Conservation (phyloP, 805 yeast genomes). For the Phaffomyces antillensis region DNA sequence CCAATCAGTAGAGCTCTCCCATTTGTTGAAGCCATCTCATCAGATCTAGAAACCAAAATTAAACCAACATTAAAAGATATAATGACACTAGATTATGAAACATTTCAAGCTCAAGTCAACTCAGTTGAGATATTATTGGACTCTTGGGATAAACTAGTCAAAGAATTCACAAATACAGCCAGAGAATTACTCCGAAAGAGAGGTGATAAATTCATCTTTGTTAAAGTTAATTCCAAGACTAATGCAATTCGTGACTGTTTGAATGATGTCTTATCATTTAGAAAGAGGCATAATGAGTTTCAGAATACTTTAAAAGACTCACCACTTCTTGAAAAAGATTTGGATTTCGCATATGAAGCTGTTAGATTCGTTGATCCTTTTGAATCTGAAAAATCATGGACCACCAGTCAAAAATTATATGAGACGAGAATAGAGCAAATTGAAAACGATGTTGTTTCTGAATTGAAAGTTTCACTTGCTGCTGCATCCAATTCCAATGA, state of each 20-base stretch:
- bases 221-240: slow-evolving; percentile 47
- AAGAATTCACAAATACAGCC: slow-evolving; percentile 57
- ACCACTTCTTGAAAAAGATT: slow-evolving; percentile 20
- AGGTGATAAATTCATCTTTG: slow-evolving; percentile 60
- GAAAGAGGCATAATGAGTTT: slow-evolving; percentile 48
- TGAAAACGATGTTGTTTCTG: slow-evolving; percentile 38
- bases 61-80: slow-evolving; percentile 34
- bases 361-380: slow-evolving; percentile 31
- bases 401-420: slow-evolving; percentile 33
- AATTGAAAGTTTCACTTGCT: slow-evolving; percentile 33
- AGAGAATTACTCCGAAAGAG: slow-evolving; percentile 73
- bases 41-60: slow-evolving; percentile 45
- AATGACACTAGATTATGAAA: slow-evolving; percentile 34
- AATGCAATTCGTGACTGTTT: slow-evolving; percentile 35
- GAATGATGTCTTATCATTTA: slow-evolving; percentile 35
- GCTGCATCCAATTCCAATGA: slow-evolving; percentile 37
- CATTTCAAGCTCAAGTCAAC: slow-evolving; percentile 30
- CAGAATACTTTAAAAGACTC: slow-evolving; percentile 26
- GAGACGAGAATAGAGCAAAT: slow-evolving; percentile 34
- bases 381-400: slow-evolving; percentile 36
- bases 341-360: slow-evolving; percentile 35
- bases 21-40: slow-evolving; percentile 58
- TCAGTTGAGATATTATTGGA: slow-evolving; percentile 29
- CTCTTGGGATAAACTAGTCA: slow-evolving; percentile 53
- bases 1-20: slow-evolving; percentile 59